Conservation (phyloP, 139 green algal genomes). For the Deuterostichococcus epilithicus region DNA sequence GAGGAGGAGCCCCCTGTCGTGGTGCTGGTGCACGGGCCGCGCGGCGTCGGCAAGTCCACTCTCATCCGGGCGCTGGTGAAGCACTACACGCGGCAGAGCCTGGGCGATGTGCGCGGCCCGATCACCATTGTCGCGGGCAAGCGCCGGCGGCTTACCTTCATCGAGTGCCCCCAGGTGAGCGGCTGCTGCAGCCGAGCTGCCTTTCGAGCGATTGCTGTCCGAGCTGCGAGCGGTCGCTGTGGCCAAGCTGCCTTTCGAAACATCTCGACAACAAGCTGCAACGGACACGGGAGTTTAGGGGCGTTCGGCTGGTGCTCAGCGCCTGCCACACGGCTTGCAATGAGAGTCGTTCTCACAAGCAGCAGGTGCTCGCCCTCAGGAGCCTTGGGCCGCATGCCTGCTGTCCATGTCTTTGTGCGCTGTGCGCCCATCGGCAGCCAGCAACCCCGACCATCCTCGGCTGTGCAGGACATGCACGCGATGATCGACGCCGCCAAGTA, state of each 20-base stretch:
- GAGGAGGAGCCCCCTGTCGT: conserved; percentile 90
- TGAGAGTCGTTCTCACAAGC: no score
- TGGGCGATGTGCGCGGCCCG: conserved; percentile 83
- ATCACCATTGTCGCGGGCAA: conserved; percentile 94
- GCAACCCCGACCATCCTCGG: no score
- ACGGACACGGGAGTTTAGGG: no score
- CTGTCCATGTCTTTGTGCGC: not conserved
- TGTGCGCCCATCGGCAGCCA: not conserved
- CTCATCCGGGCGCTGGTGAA: conserved; percentile 92
- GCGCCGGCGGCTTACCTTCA: conserved; percentile 85
- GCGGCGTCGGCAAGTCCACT: conserved; percentile 88
- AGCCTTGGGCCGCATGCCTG: no score
- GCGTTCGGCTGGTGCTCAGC: no score
- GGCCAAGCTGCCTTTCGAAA: no score
- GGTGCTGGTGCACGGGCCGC: conserved; percentile 93
- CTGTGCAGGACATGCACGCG: conserved; percentile 63
- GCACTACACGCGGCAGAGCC: conserved; percentile 92
- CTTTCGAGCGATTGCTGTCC: no score
- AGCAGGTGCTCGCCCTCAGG: no score
- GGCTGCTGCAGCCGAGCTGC: no score
- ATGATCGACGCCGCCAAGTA: conserved; percentile 97
- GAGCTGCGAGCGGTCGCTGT: no score
- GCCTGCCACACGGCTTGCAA: no score
- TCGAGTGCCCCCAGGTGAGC: conserved; percentile 80
- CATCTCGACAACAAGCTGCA: no score